Base-by-base conservation (phyloP, 1,284 basidiomycete genomes). In the Austroboletus novae-zelandiae region DNA sequence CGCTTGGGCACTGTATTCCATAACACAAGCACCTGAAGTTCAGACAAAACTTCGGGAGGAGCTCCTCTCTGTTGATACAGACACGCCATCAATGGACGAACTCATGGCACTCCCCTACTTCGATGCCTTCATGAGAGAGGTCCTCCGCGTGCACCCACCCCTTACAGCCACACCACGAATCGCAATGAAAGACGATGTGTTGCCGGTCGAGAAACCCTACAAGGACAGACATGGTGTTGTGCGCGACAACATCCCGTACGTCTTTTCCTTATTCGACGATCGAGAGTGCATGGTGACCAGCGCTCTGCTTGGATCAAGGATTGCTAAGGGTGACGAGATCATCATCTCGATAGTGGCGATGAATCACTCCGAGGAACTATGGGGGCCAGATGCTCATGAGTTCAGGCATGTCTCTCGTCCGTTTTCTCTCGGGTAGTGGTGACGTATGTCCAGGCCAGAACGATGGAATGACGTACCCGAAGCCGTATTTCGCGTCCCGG, bases 41-140 rank as follows among this genome's bases (percentile, higher is more conserved):
- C 91, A 94, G 64, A 66, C 60, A 10, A 83, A 81, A 55, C 77
- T 95, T 1, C 80, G 90, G 1, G 72, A 78, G 1, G 93, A 95
- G 63, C 71, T 89, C 1, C 60, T 74, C 7, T 59, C 67, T 0
- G 61, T 82, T 9, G 60, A 68, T 1, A 76, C 73, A 0, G 79
- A 83, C 18, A 74, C 61, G 5, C 79, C 79, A 2, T 74, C 76
- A 0, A 81, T 83, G 77, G 83, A 86, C 18, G 74, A 82, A 43
- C 71, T 86, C 17, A 76, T 77, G 47, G 62, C 73, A 3, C 69
- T 85, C 5, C 74, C 77, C 3, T 85, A 83, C 55, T 80, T 85
- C 18, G 82, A 85, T 55, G 68, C 70, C 30, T 82, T 90, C 9
- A 71, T 88, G 5, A 78, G 81, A 23, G 91, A 94, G 67, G 74